These are phyloP conservation scores for Aspergillus costaricaensis DNA, from an alignment of 2,329 filamentous ascomycete species.

Conservation along the genomic window DNA sequence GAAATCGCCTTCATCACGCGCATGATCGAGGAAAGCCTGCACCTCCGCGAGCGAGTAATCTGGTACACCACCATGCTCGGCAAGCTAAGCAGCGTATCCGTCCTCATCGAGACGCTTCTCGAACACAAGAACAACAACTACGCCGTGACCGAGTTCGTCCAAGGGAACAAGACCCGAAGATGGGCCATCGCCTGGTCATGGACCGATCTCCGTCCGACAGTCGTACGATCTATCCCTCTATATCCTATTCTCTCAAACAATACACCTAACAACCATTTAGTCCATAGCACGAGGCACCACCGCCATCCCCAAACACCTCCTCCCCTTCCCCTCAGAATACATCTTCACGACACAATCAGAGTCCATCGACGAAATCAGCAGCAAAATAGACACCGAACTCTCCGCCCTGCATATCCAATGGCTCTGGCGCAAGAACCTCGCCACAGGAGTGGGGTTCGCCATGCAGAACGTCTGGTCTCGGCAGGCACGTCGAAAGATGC, in stretches of 20 bases:
- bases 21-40: conserved; percentile 70
- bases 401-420: conserved; percentile 62
- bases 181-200: conserved; percentile 94
- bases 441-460: conserved; percentile 64
- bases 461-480: conserved; percentile 75
- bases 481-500: conserved; percentile 65
- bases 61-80: conserved; percentile 96
- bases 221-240: conserved; percentile 37
- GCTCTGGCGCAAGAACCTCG: conserved; percentile 59
- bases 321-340: conserved; percentile 56
- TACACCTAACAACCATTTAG: conserved; percentile 15
- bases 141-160: conserved; percentile 76
- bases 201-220: conserved; percentile 62
- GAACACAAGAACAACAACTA: conserved; percentile 69
- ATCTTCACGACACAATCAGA: conserved; percentile 41
- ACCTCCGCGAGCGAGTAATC: conserved; percentile 61
- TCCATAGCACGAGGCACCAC: conserved; percentile 42
- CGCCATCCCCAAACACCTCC: conserved; percentile 51
- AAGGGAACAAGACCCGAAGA: conserved; percentile 74
- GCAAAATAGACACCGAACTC: conserved; percentile 53
- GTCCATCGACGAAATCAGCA: conserved; percentile 35
- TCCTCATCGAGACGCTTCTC: conserved; percentile 62
- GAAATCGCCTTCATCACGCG: conserved; percentile 73
- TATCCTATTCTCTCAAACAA: not conserved
- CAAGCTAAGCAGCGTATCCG: conserved; percentile 68